Conservation (phyloP, 352 stramenopile genomes). For the Phytophthora colocasiae region DNA sequence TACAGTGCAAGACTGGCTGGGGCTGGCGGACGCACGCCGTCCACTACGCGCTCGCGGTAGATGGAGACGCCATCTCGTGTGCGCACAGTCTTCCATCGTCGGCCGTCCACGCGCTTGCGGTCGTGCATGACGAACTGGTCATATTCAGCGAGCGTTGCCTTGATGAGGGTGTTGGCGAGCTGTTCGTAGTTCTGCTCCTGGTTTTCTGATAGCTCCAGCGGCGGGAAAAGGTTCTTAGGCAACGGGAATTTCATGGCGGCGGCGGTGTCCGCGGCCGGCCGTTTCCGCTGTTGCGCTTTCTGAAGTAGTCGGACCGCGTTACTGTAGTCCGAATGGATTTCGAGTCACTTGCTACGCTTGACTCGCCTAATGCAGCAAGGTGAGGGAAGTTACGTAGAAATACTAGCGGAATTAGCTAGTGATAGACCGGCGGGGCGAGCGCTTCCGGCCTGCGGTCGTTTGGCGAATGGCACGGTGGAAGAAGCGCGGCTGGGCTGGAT, state of each 20-base stretch:
- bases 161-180: conserved; percentile 57
- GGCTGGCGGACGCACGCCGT: conserved; percentile 25
- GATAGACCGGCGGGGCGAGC: conserved; percentile 12
- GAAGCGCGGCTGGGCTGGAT: conserved; percentile 20
- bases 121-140: conserved; percentile 51
- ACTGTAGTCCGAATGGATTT: conserved; percentile 11
- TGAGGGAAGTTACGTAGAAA: background rate
- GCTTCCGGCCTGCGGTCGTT: conserved; percentile 26
- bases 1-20: conserved; percentile 34
- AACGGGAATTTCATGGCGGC: conserved; percentile 61
- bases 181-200: conserved; percentile 57
- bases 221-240: conserved; percentile 54
- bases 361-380: conserved; percentile 1
- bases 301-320: conserved; percentile 23
- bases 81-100: conserved; percentile 52
- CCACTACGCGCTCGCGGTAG: conserved; percentile 44
- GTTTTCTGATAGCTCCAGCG: conserved; percentile 46
- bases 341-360: conserved; percentile 5
- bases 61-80: conserved; percentile 50
- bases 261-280: background rate
- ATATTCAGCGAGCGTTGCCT: conserved; percentile 54
- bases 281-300: conserved; percentile 14
- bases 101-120: conserved; percentile 43
- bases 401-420: conserved; percentile 32
- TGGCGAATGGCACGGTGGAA: conserved; percentile 44